Conservation (phyloP, 768 basidiomycete species). For the Botryobasidium botryosum region DNA sequence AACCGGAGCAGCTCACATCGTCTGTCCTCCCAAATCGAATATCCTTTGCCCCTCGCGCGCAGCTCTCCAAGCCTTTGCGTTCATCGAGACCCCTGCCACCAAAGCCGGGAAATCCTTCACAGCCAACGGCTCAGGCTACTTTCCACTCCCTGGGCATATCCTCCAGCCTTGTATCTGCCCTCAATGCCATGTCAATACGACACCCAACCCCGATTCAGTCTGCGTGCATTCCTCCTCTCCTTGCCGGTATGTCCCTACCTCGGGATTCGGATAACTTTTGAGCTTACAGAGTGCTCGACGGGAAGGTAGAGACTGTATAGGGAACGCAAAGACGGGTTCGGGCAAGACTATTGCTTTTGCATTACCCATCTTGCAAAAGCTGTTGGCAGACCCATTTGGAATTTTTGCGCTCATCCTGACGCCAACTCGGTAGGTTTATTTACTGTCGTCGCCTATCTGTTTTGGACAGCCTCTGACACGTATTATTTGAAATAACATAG, state of each 20-base stretch:
- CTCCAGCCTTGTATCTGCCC: conserved; percentile 37
- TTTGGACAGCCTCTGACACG: background rate
- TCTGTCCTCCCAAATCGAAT: background rate
- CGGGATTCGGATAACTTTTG: background rate
- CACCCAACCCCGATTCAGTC: conserved; percentile 75
- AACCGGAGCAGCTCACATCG: background rate
- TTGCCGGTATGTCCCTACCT: conserved; percentile 40
- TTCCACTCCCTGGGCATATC: conserved; percentile 25
- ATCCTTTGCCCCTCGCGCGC: background rate
- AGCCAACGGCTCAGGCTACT: conserved; percentile 7
- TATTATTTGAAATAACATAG: too few species aligned
- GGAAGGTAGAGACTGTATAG: conserved; percentile 95
- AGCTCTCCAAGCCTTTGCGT: conserved; percentile 6
- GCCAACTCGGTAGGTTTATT: conserved; percentile 60
- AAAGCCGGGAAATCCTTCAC: background rate
- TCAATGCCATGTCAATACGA: conserved; percentile 71
- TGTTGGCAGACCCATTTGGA: conserved; percentile 82
- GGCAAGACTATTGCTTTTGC: conserved; percentile 98
- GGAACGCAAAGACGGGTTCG: conserved; percentile 93
- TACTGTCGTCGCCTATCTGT: background rate
- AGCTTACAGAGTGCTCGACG: too few species aligned
- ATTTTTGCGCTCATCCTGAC: conserved; percentile 88
- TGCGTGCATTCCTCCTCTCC: conserved; percentile 76
- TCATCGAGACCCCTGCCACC: background rate
- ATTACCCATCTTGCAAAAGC: conserved; percentile 77